phyloP scores from a whole-genome alignment of 345 rosid species.

The Eucalyptus tenuipes region DNA sequence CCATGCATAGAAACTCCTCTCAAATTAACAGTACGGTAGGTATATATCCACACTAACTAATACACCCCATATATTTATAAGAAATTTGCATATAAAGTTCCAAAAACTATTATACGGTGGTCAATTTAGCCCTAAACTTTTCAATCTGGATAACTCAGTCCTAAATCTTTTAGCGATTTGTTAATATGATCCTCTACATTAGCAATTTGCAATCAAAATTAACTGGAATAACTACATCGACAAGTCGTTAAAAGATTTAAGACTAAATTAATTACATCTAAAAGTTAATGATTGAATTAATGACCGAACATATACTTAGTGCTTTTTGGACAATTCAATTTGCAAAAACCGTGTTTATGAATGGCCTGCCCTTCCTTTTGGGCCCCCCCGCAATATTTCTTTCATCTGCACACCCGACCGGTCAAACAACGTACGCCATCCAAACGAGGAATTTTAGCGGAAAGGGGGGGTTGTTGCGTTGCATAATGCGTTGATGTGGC shows the following conservation, averaged over 20 bases:
- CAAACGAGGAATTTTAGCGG: neutral
- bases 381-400: neutral
- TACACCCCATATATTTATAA: neutral
- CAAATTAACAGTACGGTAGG: neutral
- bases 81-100: too few species aligned
- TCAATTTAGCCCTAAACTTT: accelerated
- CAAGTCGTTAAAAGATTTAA: neutral
- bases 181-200: too few species aligned
- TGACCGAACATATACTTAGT: accelerated
- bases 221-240: accelerated
- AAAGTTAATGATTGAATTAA: accelerated
- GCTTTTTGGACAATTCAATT: neutral
- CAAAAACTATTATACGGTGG: accelerated
- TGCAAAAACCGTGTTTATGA: neutral
- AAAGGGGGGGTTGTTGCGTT: neutral
- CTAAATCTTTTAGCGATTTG: accelerated
- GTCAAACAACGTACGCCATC: neutral
- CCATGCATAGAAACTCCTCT: neutral
- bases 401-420: neutral
- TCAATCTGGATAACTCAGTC: accelerated
- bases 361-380: neutral
- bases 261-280: accelerated
- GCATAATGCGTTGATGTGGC: neutral
- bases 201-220: too few species aligned
- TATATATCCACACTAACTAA: neutral